Conservation (phyloP, 257 asterid species). For the Schizonepeta tenuifolia region DNA sequence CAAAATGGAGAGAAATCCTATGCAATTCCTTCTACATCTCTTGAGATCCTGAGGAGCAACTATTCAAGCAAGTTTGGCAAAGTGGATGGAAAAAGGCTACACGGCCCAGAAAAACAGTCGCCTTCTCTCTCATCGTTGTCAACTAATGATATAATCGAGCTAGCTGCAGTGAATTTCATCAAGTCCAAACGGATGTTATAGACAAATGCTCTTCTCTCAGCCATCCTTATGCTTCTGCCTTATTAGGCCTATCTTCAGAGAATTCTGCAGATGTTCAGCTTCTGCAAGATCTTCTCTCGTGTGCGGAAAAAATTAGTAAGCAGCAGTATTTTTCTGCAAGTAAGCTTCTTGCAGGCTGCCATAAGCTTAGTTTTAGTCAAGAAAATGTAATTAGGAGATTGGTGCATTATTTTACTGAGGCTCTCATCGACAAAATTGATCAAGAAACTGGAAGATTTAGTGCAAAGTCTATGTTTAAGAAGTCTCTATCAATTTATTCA, state of each 20-base stretch:
- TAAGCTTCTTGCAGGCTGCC: constrained; percentile 36
- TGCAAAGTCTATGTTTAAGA: background rate
- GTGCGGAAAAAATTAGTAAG: constrained; percentile 50
- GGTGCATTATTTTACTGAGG: constrained; percentile 50
- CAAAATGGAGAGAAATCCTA: constrained; percentile 23
- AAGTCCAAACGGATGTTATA: constrained; percentile 26
- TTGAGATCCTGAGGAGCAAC: constrained; percentile 45
- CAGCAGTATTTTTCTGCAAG: constrained; percentile 40
- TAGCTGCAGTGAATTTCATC: constrained; percentile 53
- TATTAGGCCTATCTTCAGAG: constrained; percentile 35
- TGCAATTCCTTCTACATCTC: constrained; percentile 42
- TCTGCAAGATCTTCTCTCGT: constrained; percentile 49
- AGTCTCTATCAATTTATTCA: background rate
- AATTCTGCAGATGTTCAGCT: constrained; percentile 43
- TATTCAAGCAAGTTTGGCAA: constrained; percentile 28
- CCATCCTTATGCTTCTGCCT: constrained; percentile 35
- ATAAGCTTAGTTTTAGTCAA: constrained; percentile 26
- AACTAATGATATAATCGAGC: constrained; percentile 38
- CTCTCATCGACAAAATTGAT: constrained; percentile 51
- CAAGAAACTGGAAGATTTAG: constrained; percentile 41
- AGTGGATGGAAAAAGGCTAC: constrained; percentile 28
- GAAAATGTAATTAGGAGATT: constrained; percentile 38
- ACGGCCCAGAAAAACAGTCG: background rate
- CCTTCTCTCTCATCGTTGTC: constrained; percentile 23
- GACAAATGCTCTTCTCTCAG: constrained; percentile 16